Evolutionary conservation across 148 eudicot species (phyloP), one percentile per base, ranked within the genome.

Genomic region (Fagopyrum homotropicum): DNA sequence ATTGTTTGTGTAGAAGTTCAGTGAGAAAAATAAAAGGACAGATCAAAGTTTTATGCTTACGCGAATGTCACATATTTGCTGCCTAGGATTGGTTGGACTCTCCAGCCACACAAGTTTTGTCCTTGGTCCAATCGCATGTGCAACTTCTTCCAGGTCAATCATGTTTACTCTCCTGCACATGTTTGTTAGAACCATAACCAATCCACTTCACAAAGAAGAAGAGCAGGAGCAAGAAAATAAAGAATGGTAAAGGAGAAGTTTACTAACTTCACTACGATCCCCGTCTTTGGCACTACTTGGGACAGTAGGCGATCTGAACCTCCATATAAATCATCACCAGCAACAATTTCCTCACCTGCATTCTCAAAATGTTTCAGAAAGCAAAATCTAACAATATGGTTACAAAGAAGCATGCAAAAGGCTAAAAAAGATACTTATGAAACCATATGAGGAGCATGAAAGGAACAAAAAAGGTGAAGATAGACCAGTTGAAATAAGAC

Each of bases 31-130:
- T 15, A 4, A 66, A 66, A 5, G 45, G 43, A 40, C 30, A 63
- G 35, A 66, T 43, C 35, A 66, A 66, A 35, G 71, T 66, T 40
- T 30, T 11, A 35, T 3, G 71, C 45, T 14, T 84, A 96, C 99
- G 82, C 88, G 89, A 79, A 96, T 89, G 86, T 96, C 97, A 79
- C 93, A 92, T 70, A 96, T 90, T 83, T 92, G 97, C 82, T 83
- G 96, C 45, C 99, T 88, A 50, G 99, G 99, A 80, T 96, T 96
- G 71, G 99, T 92, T 72, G 98, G 98, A 82, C 90, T 92, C 83
- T 96, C 99, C 80, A 96, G 81, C 99, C 99, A 96, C 48, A 96
- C 91, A 83, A 96, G 99, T 91, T 92, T 96, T 75, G 99, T 96
- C 84, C 63, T 45, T 56, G 94, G 88, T 55, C 90, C 86, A 84